Conservation (phyloP, 352 stramenopile species). For the Pythium oligandrum region DNA sequence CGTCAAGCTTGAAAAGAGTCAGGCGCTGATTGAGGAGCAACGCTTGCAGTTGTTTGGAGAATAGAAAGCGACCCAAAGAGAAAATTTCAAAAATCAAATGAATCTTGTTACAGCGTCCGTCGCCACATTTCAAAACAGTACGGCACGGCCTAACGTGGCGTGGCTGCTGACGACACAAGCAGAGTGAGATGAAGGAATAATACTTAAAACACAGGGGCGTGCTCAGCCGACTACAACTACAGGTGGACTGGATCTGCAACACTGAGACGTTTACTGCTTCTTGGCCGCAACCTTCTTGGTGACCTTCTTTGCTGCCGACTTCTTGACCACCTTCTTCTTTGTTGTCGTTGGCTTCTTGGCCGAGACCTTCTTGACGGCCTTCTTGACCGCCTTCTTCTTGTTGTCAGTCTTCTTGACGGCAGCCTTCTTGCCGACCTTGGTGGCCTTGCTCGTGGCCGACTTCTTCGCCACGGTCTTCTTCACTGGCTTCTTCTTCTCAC, state of each 20-base stretch:
- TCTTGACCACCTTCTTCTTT: conserved; percentile 13
- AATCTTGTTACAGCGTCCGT: too few species aligned
- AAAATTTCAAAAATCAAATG: conserved; percentile 5
- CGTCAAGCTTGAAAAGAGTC: conserved; percentile 72
- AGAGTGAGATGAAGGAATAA: too few species aligned
- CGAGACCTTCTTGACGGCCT: conserved; percentile 28
- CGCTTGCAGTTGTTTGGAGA: conserved; percentile 60
- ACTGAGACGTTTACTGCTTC: conserved; percentile 34
- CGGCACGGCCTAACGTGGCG: too few species aligned
- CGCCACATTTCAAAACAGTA: too few species aligned
- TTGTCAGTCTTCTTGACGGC: conserved; percentile 31
- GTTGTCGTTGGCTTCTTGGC: conserved; percentile 20
- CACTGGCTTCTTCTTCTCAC: conserved; percentile 23
- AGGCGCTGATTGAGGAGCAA: conserved; percentile 72
- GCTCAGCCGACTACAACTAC: conserved; percentile 5
- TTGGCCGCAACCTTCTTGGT: conserved; percentile 24
- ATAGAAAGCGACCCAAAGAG: conserved; percentile 7
- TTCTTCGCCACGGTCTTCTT: conserved; percentile 34
- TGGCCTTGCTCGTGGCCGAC: conserved; percentile 9
- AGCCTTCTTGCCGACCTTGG: conserved; percentile 30
- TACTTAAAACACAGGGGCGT: too few species aligned
- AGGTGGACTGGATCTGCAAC: neutral
- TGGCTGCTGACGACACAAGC: too few species aligned
- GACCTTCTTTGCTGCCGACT: conserved; percentile 30
- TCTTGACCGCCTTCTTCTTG: conserved; percentile 22